These are phyloP conservation scores for Westerdykella sp. DNA, from an alignment of 2,329 filamentous ascomycete genomes.

Conservation along the genomic window DNA sequence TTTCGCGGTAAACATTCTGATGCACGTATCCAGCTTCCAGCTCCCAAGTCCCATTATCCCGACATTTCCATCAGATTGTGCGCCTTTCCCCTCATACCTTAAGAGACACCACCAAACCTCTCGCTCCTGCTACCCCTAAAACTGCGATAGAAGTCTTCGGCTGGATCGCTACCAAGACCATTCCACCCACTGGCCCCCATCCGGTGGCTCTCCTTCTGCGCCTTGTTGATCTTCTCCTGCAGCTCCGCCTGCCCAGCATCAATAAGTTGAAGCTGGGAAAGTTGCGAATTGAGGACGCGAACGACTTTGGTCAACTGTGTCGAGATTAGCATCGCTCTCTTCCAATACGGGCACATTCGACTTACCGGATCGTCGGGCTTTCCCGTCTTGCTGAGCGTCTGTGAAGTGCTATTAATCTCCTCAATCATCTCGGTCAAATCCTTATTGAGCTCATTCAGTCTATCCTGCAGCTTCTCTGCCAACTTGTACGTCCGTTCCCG, in stretches of 20 bases:
- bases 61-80: no score
- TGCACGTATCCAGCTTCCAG: no score
- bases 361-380: constrained; percentile 52
- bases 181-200: constrained; percentile 47
- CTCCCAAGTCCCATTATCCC: no score
- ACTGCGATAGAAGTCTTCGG: constrained; percentile 86
- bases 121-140: constrained; percentile 58
- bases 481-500: constrained; percentile 91
- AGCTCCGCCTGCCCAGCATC: constrained; percentile 76
- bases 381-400: constrained; percentile 78
- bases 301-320: constrained; percentile 85
- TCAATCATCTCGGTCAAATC: constrained; percentile 95
- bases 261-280: constrained; percentile 88
- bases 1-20: no score
- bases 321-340: constrained; percentile 5
- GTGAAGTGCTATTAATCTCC: constrained; percentile 92
- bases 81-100: no score
- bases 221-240: constrained; percentile 72
- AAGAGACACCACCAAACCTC: constrained; percentile 17
- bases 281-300: constrained; percentile 85
- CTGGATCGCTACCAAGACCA: constrained; percentile 59
- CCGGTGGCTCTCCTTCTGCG: constrained; percentile 68
- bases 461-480: constrained; percentile 85
- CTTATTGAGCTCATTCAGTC: constrained; percentile 87
- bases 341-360: not conserved